Percentiles rank a stretch among this genome's conserved stretches.
These are phyloP conservation scores for Edaphochlamys debaryana DNA, from an alignment of 139 green algal genomes.

Conservation along the genomic window DNA sequence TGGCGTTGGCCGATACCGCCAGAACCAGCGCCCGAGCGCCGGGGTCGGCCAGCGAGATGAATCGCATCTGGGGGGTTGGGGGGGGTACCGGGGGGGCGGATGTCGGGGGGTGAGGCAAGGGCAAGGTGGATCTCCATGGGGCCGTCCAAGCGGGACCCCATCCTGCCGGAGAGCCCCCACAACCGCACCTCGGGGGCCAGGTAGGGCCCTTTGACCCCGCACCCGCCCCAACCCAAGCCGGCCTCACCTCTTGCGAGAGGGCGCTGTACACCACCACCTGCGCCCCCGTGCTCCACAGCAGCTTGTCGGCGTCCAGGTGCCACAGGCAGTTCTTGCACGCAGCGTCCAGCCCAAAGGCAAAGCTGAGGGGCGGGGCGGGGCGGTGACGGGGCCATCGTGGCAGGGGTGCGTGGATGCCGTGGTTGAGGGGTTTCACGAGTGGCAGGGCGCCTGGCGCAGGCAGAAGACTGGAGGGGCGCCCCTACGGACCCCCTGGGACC, in stretches of 20 bases:
- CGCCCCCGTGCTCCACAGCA: conserved; percentile 42
- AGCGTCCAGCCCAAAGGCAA: conserved; percentile 44
- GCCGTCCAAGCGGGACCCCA: no score
- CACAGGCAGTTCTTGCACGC: conserved; percentile 18
- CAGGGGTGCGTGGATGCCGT: no score
- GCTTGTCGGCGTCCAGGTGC: conserved; percentile 44
- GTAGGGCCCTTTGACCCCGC: no score
- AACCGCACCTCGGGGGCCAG: no score
- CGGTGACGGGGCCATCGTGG: no score
- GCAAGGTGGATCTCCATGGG: no score
- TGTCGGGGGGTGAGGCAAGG: no score
- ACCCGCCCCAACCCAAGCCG: no score
- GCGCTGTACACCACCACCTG: conserved; percentile 32
- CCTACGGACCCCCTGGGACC: no score
- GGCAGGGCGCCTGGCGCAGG: background rate
- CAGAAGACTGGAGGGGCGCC: background rate
- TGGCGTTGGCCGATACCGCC: conserved; percentile 43
- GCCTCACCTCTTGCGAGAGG: background rate
- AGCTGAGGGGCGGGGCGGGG: background rate
- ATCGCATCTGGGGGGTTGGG: conserved; percentile 48
- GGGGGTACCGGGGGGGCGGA: no score
- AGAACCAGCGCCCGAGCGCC: conserved; percentile 10
- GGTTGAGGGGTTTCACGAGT: no score
- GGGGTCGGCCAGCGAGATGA: conserved; percentile 26
- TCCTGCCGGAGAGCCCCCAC: no score